Evolutionary conservation across 2,329 filamentous ascomycete species (phyloP), one percentile per base, ranked within the genome.

Genomic region (Hortaea werneckii): DNA sequence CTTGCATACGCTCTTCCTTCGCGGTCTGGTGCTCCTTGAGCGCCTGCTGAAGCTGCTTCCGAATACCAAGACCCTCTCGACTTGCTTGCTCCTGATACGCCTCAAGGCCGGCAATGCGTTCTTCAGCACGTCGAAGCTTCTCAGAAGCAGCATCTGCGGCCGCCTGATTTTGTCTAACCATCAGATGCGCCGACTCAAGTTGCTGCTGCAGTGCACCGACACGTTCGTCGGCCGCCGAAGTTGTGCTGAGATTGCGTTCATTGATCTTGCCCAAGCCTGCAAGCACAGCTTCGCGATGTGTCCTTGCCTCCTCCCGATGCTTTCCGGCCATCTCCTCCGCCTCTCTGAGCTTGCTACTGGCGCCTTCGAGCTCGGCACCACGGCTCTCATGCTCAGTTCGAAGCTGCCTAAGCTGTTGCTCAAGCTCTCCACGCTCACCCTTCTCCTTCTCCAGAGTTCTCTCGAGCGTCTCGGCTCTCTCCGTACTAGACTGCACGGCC

Each of bases 51-150:
- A 98, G 76, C 61, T 96, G 90, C 61, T 92, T 83, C 45, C 92
- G 81, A 54, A 96, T 87, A 32, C 82, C 80, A 45, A 98, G 80
- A 41, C 88, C 88, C 65, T 98, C 94, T 39, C 92, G 80, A 65
- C 89, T 96, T 4, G 89, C 85, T 67, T 98, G 92, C 62, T 98
- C 92, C 67, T 98, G 92, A 64, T 96, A 96, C 28, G 88, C 87
- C 65, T 98, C 92, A 3, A 98, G 76, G 5, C 92, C 92, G 5
- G 92, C 94, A 63, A 98, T 96, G 37, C 92, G 82, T 69, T 96
- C 94, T 67, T 98, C 94, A 3, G 92, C 92, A 48, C 84, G 84
- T 44, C 92, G 84, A 44, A 98, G 74, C 63, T 89, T 94, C 60
- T 95, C 88, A 0, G 87, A 84, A 3, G 89, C 88, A 27, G 75